Conservation (phyloP, 345 rosid genomes). For the Citrus trifoliata region DNA sequence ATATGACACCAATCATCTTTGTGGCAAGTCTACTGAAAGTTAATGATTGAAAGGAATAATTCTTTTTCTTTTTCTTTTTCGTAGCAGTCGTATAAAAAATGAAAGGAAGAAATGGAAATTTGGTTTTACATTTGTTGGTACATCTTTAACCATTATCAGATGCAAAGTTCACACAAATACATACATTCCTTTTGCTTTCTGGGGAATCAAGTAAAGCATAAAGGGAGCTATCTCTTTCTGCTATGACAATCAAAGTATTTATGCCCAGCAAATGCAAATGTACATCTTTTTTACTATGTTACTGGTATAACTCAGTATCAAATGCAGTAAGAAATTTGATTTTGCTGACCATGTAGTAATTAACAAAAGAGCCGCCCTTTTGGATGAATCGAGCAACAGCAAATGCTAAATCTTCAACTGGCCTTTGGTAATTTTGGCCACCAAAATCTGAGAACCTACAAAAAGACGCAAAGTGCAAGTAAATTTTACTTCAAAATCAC, state of each 20-base stretch:
- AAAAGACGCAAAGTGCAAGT: not conserved
- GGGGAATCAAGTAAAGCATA: constrained; percentile 18
- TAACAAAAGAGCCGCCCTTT: constrained; percentile 61
- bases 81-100: not conserved
- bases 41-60: not conserved
- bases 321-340: not conserved
- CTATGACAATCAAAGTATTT: not conserved
- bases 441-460: constrained; percentile 69
- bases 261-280: not conserved
- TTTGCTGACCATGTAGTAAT: constrained; percentile 63
- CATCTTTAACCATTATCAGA: constrained; percentile 1
- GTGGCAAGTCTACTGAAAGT: not conserved
- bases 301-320: too few relatives aligned
- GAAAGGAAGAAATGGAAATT: not conserved
- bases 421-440: constrained; percentile 39
- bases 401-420: constrained; percentile 73
- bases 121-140: not conserved
- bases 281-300: not conserved
- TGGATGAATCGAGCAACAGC: constrained; percentile 67
- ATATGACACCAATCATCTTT: not conserved
- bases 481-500: not conserved
- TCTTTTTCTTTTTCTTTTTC: too few relatives aligned
- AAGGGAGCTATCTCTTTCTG: constrained; percentile 1
- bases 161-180: constrained; percentile 13
- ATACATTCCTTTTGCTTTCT: not conserved